Evolutionary conservation across 2,329 filamentous ascomycete species (phyloP).

Genomic region (Cylindrodendrum hubeiense): DNA sequence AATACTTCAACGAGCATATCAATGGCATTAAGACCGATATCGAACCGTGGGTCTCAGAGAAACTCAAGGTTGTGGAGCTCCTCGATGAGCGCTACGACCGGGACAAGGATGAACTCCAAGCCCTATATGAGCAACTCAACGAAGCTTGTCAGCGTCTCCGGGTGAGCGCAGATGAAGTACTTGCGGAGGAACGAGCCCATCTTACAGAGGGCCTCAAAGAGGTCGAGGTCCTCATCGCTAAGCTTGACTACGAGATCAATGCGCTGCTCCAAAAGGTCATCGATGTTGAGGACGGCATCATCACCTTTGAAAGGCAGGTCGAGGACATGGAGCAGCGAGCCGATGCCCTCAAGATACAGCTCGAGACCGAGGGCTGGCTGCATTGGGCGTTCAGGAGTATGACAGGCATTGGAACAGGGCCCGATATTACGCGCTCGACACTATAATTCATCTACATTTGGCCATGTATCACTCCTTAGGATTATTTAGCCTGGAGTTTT

Average conservation of each 20-base stretch:
- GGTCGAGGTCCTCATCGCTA: conserved; percentile 83
- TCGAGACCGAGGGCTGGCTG: conserved; percentile 74
- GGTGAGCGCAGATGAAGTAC: conserved; percentile 74
- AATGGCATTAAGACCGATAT: conserved; percentile 64
- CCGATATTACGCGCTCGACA: conserved; percentile 60
- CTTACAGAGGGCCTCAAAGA: conserved; percentile 81
- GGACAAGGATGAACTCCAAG: conserved; percentile 75
- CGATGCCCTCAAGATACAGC: conserved; percentile 70
- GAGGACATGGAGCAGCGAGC: conserved; percentile 76
- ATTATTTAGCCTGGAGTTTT: neutral
- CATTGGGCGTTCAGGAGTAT: conserved; percentile 73
- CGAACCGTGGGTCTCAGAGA: conserved; percentile 71
- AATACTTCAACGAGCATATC: conserved; percentile 66
- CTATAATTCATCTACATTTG: conserved; percentile 29
- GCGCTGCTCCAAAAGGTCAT: conserved; percentile 83
- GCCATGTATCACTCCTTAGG: neutral
- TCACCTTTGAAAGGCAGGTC: conserved; percentile 84
- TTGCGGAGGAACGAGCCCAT: conserved; percentile 76
- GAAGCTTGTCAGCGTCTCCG: conserved; percentile 77
- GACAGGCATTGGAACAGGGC: conserved; percentile 71
- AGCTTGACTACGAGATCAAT: conserved; percentile 92
- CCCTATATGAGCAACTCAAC: conserved; percentile 76
- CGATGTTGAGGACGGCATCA: conserved; percentile 87
- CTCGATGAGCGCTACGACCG: conserved; percentile 73
- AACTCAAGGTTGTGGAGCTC: conserved; percentile 66